Percentiles rank a stretch among this genome's conserved stretches.
Evolutionary conservation across 176 grass and related monocot genomes (phyloP).

Genomic region (Aegilops tauschii): DNA sequence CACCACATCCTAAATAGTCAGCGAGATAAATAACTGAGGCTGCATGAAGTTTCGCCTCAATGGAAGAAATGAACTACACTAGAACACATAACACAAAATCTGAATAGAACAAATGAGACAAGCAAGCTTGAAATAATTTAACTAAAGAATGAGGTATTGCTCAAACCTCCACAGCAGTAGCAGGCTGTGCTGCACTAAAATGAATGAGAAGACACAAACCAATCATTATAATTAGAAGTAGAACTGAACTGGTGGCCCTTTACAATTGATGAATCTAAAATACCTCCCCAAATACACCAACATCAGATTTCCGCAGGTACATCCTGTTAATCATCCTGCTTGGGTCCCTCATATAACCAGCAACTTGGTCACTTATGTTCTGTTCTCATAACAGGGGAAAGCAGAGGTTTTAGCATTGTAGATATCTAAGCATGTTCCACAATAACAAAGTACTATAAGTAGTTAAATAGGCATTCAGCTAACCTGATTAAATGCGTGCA

Average conservation of each 20-base stretch:
- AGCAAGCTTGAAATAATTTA: not conserved
- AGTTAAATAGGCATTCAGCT: not conserved
- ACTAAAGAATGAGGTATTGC: constrained; percentile 12
- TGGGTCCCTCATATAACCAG: constrained; percentile 86
- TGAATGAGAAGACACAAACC: constrained; percentile 15
- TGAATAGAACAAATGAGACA: not conserved
- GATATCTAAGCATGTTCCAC: not conserved
- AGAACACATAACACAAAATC: not conserved
- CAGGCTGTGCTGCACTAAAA: constrained; percentile 25
- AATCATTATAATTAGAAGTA: not conserved
- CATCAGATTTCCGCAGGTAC: constrained; percentile 55
- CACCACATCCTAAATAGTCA: not conserved
- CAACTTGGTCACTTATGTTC: constrained; percentile 80
- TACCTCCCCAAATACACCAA: constrained; percentile 76
- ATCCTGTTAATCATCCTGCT: constrained; percentile 88
- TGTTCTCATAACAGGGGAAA: constrained; percentile 32
- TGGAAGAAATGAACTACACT: not conserved
- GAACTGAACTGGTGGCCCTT: not conserved
- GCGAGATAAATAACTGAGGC: not conserved
- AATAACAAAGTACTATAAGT: not conserved
- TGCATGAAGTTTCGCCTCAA: not conserved
- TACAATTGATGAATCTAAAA: constrained; percentile 19
- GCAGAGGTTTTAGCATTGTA: not conserved
- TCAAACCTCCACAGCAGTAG: constrained; percentile 55
- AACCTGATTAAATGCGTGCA: constrained; percentile 31